A percentile compares a stretch with the other conserved stretches of the same genome.
These are phyloP conservation scores for Lyophyllum atratum DNA, from an alignment of 768 basidiomycete genomes.

Conservation along the genomic window DNA sequence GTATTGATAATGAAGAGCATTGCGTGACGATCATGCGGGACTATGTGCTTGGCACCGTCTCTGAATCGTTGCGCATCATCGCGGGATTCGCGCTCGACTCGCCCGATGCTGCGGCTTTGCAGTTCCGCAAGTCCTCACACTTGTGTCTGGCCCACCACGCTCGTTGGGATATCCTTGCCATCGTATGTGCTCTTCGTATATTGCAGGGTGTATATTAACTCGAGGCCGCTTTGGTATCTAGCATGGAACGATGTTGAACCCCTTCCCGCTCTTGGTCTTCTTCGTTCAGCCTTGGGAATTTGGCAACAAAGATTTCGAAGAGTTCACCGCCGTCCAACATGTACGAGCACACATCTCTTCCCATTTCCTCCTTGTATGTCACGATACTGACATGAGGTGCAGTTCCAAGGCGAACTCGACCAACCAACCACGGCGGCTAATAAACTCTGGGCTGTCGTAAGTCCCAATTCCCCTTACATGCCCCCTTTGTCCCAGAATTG, in stretches of 20 bases:
- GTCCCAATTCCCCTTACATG: background rate
- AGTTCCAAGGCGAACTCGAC: conserved; percentile 21
- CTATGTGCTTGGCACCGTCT: conserved; percentile 22
- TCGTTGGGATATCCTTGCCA: conserved; percentile 26
- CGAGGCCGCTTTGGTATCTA: background rate
- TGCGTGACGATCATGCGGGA: conserved; percentile 14
- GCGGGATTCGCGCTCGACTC: conserved; percentile 1
- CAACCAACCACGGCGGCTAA: conserved; percentile 12
- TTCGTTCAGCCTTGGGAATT: conserved; percentile 26
- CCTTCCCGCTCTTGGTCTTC: conserved; percentile 22
- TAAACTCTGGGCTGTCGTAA: conserved; percentile 28
- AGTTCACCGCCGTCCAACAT: conserved; percentile 15
- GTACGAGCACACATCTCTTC: conserved; percentile 8
- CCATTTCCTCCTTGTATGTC: background rate
- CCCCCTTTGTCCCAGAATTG: too few relatives aligned
- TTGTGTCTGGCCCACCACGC: conserved; percentile 23
- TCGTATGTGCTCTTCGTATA: conserved; percentile 12
- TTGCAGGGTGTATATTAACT: background rate
- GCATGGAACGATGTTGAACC: conserved; percentile 11
- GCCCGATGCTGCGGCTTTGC: conserved; percentile 11
- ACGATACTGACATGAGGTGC: background rate
- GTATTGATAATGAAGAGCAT: conserved; percentile 22
- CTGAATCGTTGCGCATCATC: conserved; percentile 19
- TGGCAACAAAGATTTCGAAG: conserved; percentile 21
- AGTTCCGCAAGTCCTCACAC: conserved; percentile 18